Evolutionary conservation across 73 alveolate genomes (phyloP).

Genomic region (Paramecium bursaria): DNA sequence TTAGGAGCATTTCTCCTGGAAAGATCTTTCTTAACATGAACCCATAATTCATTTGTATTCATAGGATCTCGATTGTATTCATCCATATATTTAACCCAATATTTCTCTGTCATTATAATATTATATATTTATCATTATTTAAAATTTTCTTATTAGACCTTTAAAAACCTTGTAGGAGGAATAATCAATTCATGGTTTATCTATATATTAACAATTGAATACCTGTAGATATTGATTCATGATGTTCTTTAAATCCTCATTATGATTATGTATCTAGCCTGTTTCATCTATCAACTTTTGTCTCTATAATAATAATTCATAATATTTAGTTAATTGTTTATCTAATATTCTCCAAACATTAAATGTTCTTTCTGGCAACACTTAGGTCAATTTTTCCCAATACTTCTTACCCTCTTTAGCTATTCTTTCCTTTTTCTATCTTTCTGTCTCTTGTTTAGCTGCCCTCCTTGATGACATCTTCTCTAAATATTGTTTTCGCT

Average conservation of each 20-base stretch:
- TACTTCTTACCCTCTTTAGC: conserved; percentile 85
- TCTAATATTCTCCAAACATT: conserved; percentile 90
- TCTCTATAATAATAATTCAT: conserved; percentile 83
- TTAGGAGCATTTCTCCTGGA: conserved; percentile 63
- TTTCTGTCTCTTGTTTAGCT: conserved; percentile 86
- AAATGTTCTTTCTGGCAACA: conserved; percentile 78
- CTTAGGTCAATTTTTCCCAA: conserved; percentile 90
- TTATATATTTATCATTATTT: too few species aligned
- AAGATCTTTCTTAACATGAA: conserved; percentile 64
- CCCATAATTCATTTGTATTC: conserved; percentile 69
- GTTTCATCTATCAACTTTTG: conserved; percentile 91
- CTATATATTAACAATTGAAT: conserved; percentile 16
- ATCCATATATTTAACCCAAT: conserved; percentile 67
- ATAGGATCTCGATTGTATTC: conserved; percentile 65
- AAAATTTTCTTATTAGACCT: conserved; percentile 79
- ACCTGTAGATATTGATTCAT: conserved; percentile 90
- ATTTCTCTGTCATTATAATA: conserved; percentile 64
- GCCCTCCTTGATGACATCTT: conserved; percentile 67
- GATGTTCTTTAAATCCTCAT: conserved; percentile 89
- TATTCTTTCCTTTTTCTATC: conserved; percentile 85
- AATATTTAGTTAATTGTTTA: conserved; percentile 83
- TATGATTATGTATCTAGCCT: conserved; percentile 90
- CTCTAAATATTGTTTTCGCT: conserved; percentile 77
- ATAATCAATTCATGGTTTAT: conserved; percentile 91
- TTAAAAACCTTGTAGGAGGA: conserved; percentile 92